Evolutionary conservation across 2,329 filamentous ascomycete genomes (phyloP), one percentile per base, ranked within the genome.

Genomic region (Epichloe amarillans): DNA sequence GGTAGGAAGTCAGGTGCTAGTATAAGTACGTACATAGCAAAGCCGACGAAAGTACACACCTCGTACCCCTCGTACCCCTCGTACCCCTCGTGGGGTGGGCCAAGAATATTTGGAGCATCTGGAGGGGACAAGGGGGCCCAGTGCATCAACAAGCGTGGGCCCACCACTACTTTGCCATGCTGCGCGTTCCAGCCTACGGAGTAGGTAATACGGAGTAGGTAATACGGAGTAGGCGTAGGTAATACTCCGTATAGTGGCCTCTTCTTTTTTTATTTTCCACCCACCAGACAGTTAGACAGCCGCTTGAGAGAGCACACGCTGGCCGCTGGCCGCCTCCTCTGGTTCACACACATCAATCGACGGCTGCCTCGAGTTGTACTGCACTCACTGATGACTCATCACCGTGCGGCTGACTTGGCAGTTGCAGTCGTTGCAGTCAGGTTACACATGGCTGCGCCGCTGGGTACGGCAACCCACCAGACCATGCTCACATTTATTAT

Each of bases 61-160:
- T 56, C 51, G 54, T 53, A 51, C 54, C 49, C 51, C 53, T 48
- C 48, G 51, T 47, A n/a, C n/a, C n/a, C 47, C 54, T 56, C 51
- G 54, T 53, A 51, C 54, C 49, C 51, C 53, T 48, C 48, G 51
- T 47, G 50, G 46, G 50, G 50, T 46, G 54, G 46, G 46, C 46
- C 46, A 42, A 45, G 51, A 43, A 17, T 3, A 14, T 21, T 40
- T 36, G 38, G 40, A 30, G 26, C 6, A 14, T 21, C 33, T 36
- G 38, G 40, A 30, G 26, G 8, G 39, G 47, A 45, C 45, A 36
- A 35, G 50, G 50, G 43, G 38, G 30, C 44, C 48, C 23, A 50
- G 35, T 38, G 21, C 23, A 17, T 35, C 30, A 26, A 49, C 30
- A 26, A 49, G 21, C 26, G 6, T 30, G 26, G 26, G 26, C 23